Evolutionary conservation across 169 alveolate genomes (phyloP).

Genomic region (Plasmodium berghei): DNA sequence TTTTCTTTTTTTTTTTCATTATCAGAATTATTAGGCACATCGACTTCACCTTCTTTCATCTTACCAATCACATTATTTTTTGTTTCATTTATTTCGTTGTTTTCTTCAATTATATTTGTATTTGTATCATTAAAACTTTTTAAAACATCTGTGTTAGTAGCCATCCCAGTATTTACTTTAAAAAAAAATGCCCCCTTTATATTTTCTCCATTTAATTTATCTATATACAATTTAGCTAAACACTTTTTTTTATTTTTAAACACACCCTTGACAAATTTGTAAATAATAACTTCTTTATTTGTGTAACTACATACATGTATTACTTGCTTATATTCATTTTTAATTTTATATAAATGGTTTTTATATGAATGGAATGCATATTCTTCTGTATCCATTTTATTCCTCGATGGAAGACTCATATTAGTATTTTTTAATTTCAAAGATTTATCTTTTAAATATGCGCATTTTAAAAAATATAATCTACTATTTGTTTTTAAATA

Average conservation of each 20-base stretch:
- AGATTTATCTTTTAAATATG: slow-evolving; percentile 45
- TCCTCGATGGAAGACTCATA: slow-evolving; percentile 53
- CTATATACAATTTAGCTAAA: slow-evolving; percentile 24
- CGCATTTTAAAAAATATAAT: slow-evolving; percentile 50
- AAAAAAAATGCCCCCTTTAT: slow-evolving; percentile 60
- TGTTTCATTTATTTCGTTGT: neutral
- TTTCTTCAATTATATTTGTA: neutral
- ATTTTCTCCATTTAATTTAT: slow-evolving; percentile 18
- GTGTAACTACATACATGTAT: slow-evolving; percentile 71
- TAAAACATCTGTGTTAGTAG: too few species aligned
- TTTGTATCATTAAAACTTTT: neutral
- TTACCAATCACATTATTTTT: neutral
- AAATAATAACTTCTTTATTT: slow-evolving; percentile 21
- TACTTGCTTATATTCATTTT: slow-evolving; percentile 38
- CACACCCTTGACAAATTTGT: slow-evolving; percentile 62
- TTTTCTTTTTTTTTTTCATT: slow-evolving; percentile 4
- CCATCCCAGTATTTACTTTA: neutral
- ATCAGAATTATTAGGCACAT: neutral
- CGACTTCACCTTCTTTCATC: neutral
- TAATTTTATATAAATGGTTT: slow-evolving; percentile 17
- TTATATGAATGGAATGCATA: slow-evolving; percentile 49
- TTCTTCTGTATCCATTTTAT: slow-evolving; percentile 8
- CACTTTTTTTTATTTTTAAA: slow-evolving; percentile 52
- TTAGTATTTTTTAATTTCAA: slow-evolving; percentile 44
- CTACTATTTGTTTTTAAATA: slow-evolving; percentile 39